phyloP scores from a whole-genome alignment of 352 stramenopile species.

The Phytophthora citrophthora region DNA sequence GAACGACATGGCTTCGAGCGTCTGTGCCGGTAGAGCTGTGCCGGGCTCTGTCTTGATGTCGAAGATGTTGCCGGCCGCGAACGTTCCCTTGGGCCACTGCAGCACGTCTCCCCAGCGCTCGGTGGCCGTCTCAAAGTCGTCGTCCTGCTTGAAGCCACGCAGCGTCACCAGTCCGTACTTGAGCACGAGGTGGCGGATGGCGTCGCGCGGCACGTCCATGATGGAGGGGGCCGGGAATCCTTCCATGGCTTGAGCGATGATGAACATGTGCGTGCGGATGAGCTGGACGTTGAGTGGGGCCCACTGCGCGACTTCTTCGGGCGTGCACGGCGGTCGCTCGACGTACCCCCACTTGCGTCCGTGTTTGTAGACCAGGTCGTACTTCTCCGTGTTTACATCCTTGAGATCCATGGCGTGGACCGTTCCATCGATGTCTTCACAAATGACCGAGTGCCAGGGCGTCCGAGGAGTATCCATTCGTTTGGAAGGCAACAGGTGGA shows the following conservation, averaged over 20 bases:
- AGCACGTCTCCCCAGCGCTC: slow-evolving; percentile 28
- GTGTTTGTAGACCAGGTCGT: slow-evolving; percentile 29
- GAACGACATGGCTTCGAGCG: slow-evolving; percentile 28
- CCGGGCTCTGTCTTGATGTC: slow-evolving; percentile 23
- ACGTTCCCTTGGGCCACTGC: slow-evolving; percentile 26
- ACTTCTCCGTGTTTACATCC: slow-evolving; percentile 31
- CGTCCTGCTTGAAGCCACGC: slow-evolving; percentile 30
- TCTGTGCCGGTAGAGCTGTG: slow-evolving; percentile 18
- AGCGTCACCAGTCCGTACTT: slow-evolving; percentile 26
- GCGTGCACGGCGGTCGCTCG: slow-evolving; percentile 16
- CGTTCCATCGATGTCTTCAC: slow-evolving; percentile 21
- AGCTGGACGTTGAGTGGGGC: slow-evolving; percentile 19
- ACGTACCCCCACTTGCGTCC: slow-evolving; percentile 29
- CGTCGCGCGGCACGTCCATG: slow-evolving; percentile 23
- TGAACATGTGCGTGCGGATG: slow-evolving; percentile 27
- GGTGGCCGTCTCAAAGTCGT: slow-evolving; percentile 25
- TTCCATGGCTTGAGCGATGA: slow-evolving; percentile 22
- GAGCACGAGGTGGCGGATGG: slow-evolving; percentile 22
- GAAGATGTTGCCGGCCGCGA: slow-evolving; percentile 28
- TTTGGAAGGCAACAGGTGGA: slow-evolving; percentile 20
- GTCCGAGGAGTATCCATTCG: slow-evolving; percentile 10
- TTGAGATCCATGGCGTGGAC: slow-evolving; percentile 15
- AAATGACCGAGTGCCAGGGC: slow-evolving; percentile 21
- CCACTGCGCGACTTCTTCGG: slow-evolving; percentile 25
- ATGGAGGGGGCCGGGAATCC: slow-evolving; percentile 16